A percentile compares a stretch with the other conserved stretches of the same genome.
Conservation (phyloP, 2,329 filamentous ascomycete species). For the Thelonectria olida region DNA sequence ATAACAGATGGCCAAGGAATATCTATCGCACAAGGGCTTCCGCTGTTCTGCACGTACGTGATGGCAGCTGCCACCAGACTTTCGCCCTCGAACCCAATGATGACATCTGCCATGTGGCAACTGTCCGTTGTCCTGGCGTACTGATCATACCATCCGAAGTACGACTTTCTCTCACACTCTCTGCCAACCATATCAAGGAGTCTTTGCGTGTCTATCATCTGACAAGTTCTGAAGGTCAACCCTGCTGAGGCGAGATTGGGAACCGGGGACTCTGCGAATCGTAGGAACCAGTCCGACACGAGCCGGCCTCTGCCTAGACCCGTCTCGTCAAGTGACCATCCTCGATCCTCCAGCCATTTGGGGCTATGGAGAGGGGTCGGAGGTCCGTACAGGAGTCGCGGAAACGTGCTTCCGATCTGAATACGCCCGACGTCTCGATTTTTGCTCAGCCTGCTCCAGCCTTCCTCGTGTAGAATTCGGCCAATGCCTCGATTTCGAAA, state of each 20-base stretch:
- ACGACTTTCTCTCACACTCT: conserved; percentile 56
- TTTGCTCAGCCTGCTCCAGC: conserved; percentile 57
- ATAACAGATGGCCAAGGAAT: conserved; percentile 65
- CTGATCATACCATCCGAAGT: conserved; percentile 68
- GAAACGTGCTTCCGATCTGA: conserved; percentile 67
- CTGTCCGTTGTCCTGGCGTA: conserved; percentile 62
- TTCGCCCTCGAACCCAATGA: conserved; percentile 60
- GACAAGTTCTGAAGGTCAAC: conserved; percentile 56
- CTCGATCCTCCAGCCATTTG: conserved; percentile 64
- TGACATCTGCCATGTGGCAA: conserved; percentile 59
- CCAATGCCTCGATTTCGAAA: conserved; percentile 62
- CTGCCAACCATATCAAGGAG: conserved; percentile 61
- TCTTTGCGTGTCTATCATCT: conserved; percentile 54
- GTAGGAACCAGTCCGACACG: conserved; percentile 63
- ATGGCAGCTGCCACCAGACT: conserved; percentile 63
- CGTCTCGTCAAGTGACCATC: conserved; percentile 59
- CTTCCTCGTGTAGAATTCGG: conserved; percentile 61
- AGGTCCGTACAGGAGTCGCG: conserved; percentile 65
- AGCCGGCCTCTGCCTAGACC: conserved; percentile 58
- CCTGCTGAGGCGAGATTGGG: conserved; percentile 51
- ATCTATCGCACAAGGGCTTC: conserved; percentile 57
- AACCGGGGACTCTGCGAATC: conserved; percentile 59
- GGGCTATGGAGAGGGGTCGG: conserved; percentile 53
- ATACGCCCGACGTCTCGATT: conserved; percentile 62
- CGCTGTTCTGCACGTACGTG: conserved; percentile 59